These are phyloP conservation scores for Dichotomopilus funicola DNA, from an alignment of 2,329 filamentous ascomycete species.

Conservation along the genomic window DNA sequence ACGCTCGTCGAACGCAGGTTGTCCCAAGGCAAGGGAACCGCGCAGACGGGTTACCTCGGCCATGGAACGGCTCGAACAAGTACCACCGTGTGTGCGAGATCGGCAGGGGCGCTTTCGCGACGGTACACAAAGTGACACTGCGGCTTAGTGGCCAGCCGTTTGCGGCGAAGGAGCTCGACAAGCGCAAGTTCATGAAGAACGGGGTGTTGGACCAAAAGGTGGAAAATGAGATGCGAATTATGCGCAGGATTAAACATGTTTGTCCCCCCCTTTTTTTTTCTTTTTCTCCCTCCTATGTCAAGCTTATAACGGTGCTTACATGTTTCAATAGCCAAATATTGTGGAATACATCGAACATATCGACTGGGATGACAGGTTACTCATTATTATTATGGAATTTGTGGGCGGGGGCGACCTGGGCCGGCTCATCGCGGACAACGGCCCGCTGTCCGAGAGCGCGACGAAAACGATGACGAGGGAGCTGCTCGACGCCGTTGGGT, in stretches of 20 bases:
- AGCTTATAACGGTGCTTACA: not conserved
- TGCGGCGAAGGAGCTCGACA: constrained; percentile 92
- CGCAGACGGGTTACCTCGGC: constrained; percentile 42
- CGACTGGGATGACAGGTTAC: constrained; percentile 71
- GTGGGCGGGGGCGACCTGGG: constrained; percentile 78
- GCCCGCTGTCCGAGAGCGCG: constrained; percentile 58
- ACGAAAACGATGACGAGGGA: constrained; percentile 69
- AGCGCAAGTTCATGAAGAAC: constrained; percentile 88
- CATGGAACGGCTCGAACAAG: constrained; percentile 74
- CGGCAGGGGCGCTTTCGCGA: constrained; percentile 91
- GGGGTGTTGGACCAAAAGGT: constrained; percentile 84
- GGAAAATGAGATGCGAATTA: constrained; percentile 95
- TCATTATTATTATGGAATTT: constrained; percentile 97
- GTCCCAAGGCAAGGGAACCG: constrained; percentile 28
- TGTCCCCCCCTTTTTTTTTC: constrained; percentile 30
- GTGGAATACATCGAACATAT: constrained; percentile 87
- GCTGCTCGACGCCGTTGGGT: constrained; percentile 73
- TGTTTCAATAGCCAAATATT: constrained; percentile 61
- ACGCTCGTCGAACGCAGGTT: constrained; percentile 7
- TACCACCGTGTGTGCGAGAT: constrained; percentile 81
- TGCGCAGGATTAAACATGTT: constrained; percentile 78
- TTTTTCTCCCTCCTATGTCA: not conserved
- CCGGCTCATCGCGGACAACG: constrained; percentile 57
- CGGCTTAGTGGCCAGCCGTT: constrained; percentile 78
- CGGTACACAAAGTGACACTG: constrained; percentile 82